Percentiles rank a stretch among this genome's conserved stretches.
Evolutionary conservation across 495 filamentous ascomycete genomes (phyloP).

Genomic region (Daldinia decipiens): DNA sequence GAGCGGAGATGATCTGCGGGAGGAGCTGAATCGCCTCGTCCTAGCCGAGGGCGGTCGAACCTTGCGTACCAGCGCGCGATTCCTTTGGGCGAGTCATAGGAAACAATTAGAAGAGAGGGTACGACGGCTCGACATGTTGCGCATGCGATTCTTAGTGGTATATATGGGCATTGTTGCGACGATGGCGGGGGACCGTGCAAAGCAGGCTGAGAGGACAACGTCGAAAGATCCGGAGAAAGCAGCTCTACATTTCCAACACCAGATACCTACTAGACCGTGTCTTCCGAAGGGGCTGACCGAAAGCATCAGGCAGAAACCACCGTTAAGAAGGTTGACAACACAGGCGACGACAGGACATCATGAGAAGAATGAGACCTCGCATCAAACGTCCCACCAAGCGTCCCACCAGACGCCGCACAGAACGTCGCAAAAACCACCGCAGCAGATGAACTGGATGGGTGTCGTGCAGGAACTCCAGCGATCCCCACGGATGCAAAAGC

Average conservation of each 20-base stretch:
- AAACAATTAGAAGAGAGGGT: slow-evolving; percentile 59
- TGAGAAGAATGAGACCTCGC: slow-evolving; percentile 11
- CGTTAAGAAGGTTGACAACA: slow-evolving; percentile 56
- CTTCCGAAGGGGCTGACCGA: slow-evolving; percentile 53
- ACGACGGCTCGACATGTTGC: slow-evolving; percentile 67
- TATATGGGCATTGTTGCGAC: slow-evolving; percentile 64
- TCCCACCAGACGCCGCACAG: slow-evolving; percentile 49
- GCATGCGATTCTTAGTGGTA: slow-evolving; percentile 67
- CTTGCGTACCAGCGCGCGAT: slow-evolving; percentile 53
- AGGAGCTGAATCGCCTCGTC: slow-evolving; percentile 59
- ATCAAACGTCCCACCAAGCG: slow-evolving; percentile 43
- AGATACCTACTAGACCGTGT: slow-evolving; percentile 45
- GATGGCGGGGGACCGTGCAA: slow-evolving; percentile 47
- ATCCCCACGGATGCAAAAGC: slow-evolving; percentile 60
- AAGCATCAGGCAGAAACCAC: slow-evolving; percentile 53
- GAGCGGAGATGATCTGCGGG: slow-evolving; percentile 62
- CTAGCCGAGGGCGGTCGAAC: slow-evolving; percentile 57
- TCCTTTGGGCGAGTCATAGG: slow-evolving; percentile 61
- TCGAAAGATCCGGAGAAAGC: slow-evolving; percentile 51
- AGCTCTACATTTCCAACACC: slow-evolving; percentile 22
- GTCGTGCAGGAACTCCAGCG: slow-evolving; percentile 64
- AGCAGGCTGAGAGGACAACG: slow-evolving; percentile 41
- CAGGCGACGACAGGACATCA: slow-evolving; percentile 52
- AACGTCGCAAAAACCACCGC: slow-evolving; percentile 33
- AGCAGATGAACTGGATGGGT: slow-evolving; percentile 61